Evolutionary conservation across 2,329 filamentous ascomycete genomes (phyloP), one percentile per base, ranked within the genome.

Genomic region (Penicillium corylophilum): DNA sequence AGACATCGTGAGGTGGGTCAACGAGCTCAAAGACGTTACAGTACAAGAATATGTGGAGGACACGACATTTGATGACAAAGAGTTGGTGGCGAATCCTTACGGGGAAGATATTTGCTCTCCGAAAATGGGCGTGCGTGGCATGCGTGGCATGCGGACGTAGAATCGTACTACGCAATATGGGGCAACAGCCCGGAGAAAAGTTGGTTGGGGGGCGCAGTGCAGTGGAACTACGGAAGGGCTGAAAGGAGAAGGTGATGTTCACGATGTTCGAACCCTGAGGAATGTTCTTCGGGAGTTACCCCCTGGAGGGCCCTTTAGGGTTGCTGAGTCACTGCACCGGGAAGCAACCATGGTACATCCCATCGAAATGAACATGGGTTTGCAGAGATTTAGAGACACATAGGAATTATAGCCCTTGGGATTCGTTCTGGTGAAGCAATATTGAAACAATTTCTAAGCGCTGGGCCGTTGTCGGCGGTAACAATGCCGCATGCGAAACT

Each of bases 171-270:
- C 4, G 24, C 6, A 9, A 22, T 22, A 42, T 42, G 39, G 39
- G 20, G 18, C 38, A 23, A 12, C 6, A 22, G 38, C 20, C 39
- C 39, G 35, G 35, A 38, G 35, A 38, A 38, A 38, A 38, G 35
- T 38, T 38, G 16, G 9, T 38, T 4, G 35, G 18, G 35, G 18
- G 35, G 35, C 16, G 6, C 33, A 38, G 44, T 46, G 53, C 43
- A 22, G 53, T 48, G 44, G 46, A 49, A 46, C 44, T 46, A 44
- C 16, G 45, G 40, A 36, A 43, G 36, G 18, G 16, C 42, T 40
- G 20, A 13, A 39, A 31, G 29, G 38, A 23, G 38, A 22, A 46
- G 42, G 15, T 26, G 28, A 29, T 28, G 40, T 41, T 36, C 35
- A 5, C 5, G 26, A 28, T 28, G 26, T 28, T 28, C n/a, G 35